Evolutionary conservation across 345 rosid species (phyloP).

Genomic region (Citrus mangshanensis): DNA sequence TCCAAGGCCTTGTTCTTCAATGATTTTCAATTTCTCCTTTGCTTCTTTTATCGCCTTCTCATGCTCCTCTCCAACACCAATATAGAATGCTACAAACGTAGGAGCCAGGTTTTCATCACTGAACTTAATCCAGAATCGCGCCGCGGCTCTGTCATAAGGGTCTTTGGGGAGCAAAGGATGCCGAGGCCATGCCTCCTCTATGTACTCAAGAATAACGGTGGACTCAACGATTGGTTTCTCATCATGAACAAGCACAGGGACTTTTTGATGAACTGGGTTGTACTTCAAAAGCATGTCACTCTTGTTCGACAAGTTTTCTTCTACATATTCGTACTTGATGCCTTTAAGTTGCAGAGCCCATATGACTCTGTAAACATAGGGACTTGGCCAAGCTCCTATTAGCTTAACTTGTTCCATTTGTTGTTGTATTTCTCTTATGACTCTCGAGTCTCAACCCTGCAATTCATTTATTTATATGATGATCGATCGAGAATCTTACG

Average conservation of each 20-base stretch:
- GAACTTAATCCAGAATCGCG: conserved; percentile 22
- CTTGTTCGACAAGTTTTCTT: conserved; percentile 12
- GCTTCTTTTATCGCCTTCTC: background rate
- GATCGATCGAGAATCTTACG: background rate
- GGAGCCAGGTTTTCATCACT: conserved; percentile 9
- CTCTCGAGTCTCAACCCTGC: background rate
- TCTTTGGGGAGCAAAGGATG: background rate
- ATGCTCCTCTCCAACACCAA: conserved; percentile 3
- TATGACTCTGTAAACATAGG: conserved; percentile 16
- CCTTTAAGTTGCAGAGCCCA: conserved; percentile 23
- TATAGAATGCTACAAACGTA: background rate
- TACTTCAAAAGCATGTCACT: conserved; percentile 12
- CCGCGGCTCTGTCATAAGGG: conserved; percentile 12
- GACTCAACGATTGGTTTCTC: conserved; percentile 1
- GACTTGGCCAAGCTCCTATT: conserved; percentile 23
- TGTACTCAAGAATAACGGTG: conserved; percentile 1
- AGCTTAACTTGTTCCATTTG: conserved; percentile 22
- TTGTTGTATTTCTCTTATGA: too few species aligned
- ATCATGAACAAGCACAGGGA: conserved; percentile 1
- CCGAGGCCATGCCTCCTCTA: conserved; percentile 8
- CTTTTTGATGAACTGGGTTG: conserved; percentile 23
- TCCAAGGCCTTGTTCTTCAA: background rate
- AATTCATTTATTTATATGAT: background rate
- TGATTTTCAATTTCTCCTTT: background rate
- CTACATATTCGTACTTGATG: conserved; percentile 17